Evolutionary conservation across 495 filamentous ascomycete genomes (phyloP).

Genomic region (Cudoniella acicularis): DNA sequence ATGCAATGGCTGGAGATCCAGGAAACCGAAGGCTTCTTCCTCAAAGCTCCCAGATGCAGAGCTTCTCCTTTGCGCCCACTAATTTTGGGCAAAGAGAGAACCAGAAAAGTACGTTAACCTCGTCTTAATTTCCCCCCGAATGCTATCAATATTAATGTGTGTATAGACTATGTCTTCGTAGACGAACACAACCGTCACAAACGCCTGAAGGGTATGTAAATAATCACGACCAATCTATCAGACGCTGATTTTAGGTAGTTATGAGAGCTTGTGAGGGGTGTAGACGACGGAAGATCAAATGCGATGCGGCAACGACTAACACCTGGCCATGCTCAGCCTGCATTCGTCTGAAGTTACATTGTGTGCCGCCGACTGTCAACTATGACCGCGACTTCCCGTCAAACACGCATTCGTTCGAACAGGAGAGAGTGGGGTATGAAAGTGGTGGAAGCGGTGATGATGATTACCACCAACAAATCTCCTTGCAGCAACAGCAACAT

Average conservation of each 20-base stretch:
- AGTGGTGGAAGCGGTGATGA: slow-evolving; percentile 48
- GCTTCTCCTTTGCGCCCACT: slow-evolving; percentile 58
- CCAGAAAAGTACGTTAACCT: slow-evolving; percentile 60
- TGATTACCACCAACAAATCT: slow-evolving; percentile 49
- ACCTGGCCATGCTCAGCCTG: slow-evolving; percentile 97
- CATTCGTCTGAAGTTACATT: slow-evolving; percentile 86
- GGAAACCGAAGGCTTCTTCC: slow-evolving; percentile 52
- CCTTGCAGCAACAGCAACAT: slow-evolving; percentile 35
- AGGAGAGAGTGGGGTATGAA: slow-evolving; percentile 41
- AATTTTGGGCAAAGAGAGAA: slow-evolving; percentile 56
- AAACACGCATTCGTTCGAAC: slow-evolving; percentile 44
- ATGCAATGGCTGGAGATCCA: slow-evolving; percentile 53
- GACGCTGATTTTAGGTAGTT: slow-evolving; percentile 50
- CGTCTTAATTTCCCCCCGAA: not conserved
- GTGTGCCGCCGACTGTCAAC: slow-evolving; percentile 82
- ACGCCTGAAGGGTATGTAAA: slow-evolving; percentile 77
- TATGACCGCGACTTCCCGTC: slow-evolving; percentile 72
- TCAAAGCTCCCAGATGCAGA: slow-evolving; percentile 51
- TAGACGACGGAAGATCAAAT: slow-evolving; percentile 87
- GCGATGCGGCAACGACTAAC: slow-evolving; percentile 96
- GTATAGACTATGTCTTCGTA: slow-evolving; percentile 94
- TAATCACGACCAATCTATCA: slow-evolving; percentile 4
- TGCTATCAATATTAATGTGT: not conserved
- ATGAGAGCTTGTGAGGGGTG: slow-evolving; percentile 99
- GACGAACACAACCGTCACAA: slow-evolving; percentile 99